A percentile compares a stretch with the other conserved stretches of the same genome.
These are phyloP conservation scores for Obelidium mucronatum DNA, from an alignment of 192 early-diverging fungal species.

Conservation along the genomic window DNA sequence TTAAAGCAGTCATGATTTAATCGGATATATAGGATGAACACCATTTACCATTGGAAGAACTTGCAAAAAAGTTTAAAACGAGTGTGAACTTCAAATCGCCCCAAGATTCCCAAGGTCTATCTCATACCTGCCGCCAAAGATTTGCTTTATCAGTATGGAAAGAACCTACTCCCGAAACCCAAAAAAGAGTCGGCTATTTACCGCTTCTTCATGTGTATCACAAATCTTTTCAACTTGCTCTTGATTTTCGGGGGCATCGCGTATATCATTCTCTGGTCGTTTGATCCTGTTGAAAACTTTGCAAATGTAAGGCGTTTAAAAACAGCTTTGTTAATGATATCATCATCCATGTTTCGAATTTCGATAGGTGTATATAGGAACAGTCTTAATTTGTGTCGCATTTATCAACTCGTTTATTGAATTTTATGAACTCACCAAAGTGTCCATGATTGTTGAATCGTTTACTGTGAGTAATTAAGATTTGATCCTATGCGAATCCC, in stretches of 20 bases:
- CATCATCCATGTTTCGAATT: background rate
- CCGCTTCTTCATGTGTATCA: constrained; percentile 79
- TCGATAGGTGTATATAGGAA: constrained; percentile 58
- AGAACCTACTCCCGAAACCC: constrained; percentile 79
- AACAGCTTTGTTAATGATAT: background rate
- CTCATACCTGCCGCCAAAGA: constrained; percentile 26
- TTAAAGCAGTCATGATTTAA: no score
- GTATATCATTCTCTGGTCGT: constrained; percentile 74
- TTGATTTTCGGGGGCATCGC: constrained; percentile 82
- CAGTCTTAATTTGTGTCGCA: constrained; percentile 56
- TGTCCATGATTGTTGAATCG: constrained; percentile 79
- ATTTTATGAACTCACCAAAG: constrained; percentile 69
- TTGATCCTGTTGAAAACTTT: constrained; percentile 80
- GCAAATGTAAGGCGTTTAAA: constrained; percentile 65
- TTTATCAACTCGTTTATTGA: constrained; percentile 64
- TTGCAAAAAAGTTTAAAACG: constrained; percentile 8
- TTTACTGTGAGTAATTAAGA: constrained; percentile 57
- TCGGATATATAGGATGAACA: constrained; percentile 30
- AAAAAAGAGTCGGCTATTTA: constrained; percentile 72
- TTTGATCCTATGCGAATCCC: no score
- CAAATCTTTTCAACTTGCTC: constrained; percentile 88
- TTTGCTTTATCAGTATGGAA: constrained; percentile 37
- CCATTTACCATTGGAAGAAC: constrained; percentile 6
- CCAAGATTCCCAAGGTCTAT: constrained; percentile 40
- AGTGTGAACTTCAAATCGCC: background rate